Percentiles rank a stretch among this genome's conserved stretches.
phyloP scores from a whole-genome alignment of 495 filamentous ascomycete species.

The Hypoxylon fragiforme region DNA sequence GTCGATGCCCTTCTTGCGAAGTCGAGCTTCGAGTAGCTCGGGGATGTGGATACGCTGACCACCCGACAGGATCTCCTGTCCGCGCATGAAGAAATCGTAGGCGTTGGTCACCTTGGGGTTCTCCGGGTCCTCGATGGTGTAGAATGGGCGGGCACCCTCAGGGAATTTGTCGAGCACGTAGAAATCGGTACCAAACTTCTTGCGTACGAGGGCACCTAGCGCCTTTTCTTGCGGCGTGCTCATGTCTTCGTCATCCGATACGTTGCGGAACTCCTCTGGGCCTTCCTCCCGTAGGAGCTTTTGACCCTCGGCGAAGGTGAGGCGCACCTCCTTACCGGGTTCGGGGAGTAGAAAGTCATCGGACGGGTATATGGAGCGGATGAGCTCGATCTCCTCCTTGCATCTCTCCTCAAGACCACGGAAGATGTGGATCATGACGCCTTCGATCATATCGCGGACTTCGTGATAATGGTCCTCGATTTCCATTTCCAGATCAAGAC shows the following conservation, averaged over 20 bases:
- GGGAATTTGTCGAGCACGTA: slow-evolving; percentile 93
- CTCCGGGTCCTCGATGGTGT: slow-evolving; percentile 76
- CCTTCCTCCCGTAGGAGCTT: slow-evolving; percentile 78
- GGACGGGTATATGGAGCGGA: slow-evolving; percentile 63
- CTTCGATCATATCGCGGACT: slow-evolving; percentile 76
- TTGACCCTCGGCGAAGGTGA: slow-evolving; percentile 86
- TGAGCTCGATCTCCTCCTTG: slow-evolving; percentile 68
- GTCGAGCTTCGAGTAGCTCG: slow-evolving; percentile 66
- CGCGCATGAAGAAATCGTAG: slow-evolving; percentile 92
- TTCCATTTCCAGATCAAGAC: slow-evolving; percentile 97
- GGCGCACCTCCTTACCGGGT: slow-evolving; percentile 73
- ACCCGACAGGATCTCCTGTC: slow-evolving; percentile 86
- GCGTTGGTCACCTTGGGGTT: slow-evolving; percentile 74
- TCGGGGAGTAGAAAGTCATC: slow-evolving; percentile 54
- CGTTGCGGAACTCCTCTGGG: slow-evolving; percentile 67
- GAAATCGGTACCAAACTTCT: slow-evolving; percentile 88
- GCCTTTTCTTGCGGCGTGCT: slow-evolving; percentile 85
- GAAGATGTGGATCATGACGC: slow-evolving; percentile 88
- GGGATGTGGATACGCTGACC: slow-evolving; percentile 84
- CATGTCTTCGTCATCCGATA: slow-evolving; percentile 78
- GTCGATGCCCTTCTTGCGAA: slow-evolving; percentile 73
- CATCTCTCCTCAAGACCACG: slow-evolving; percentile 69
- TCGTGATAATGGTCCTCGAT: slow-evolving; percentile 89
- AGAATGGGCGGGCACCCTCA: slow-evolving; percentile 82
- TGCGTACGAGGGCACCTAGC: slow-evolving; percentile 79